Base-by-base conservation (phyloP, 305 asterid species). In the Lippia alba region DNA sequence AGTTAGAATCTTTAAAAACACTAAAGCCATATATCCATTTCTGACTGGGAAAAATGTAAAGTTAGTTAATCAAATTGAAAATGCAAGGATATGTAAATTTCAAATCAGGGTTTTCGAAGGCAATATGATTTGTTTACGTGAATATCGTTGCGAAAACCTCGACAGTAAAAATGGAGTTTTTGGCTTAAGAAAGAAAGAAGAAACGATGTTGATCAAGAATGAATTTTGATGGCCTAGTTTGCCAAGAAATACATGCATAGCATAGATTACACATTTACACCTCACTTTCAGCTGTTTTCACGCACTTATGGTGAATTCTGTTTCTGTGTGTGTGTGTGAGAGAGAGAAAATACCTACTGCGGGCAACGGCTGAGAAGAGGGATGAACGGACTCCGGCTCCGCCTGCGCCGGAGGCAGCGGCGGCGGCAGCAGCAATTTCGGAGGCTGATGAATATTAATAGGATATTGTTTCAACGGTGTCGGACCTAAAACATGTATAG, bases 341-440 rank as follows among this genome's bases (percentile, higher is more conserved):
- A 57, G 63, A 19, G 56, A 50, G 63, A 45, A 60, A 50, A 66
- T 81, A 81, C 85, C 85, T 81, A 75, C 83, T 34, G 83, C 16
- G 45, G 87, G 89, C 58, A 83, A 71, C 72, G 85, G 86, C 57
- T 77, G 88, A 24, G 80, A 30, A 56, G 61, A 60, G 46, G 74
- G 80, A 44, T 24, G 20, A 64, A 16, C 49, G 12, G 71, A 72
- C 74, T 61, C 49, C 36, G 75, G 14, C 32, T 65, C 6, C 3
- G 74, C 10, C 39, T 65, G 76, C 12, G 61, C 54, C 16, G 63
- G 64, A 32, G 78, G 75, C n/a, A 66, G 77, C 18, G 85, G 83
- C 20, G 71, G 77, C 18, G 85, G 83, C 16, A 81, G 74, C 8
- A 78, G 64, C 20, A 40, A 39, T 6, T 76, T 58, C 39, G 82